phyloP scores from a whole-genome alignment of 2,329 filamentous ascomycete species.

The Amphichorda felina region DNA sequence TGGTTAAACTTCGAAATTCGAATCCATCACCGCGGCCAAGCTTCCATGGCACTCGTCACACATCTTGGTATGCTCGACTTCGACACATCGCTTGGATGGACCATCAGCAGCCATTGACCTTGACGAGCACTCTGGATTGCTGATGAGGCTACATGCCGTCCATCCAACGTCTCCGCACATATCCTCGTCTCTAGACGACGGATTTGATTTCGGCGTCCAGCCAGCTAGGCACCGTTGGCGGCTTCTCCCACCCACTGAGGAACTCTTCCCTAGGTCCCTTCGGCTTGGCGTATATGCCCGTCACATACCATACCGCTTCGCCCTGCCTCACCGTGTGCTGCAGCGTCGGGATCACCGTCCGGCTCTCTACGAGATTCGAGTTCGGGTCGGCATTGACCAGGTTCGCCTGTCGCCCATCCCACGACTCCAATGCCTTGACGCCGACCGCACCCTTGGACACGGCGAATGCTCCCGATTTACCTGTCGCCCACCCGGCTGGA shows the following conservation, averaged over 20 bases:
- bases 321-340: slow-evolving; percentile 47
- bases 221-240: slow-evolving; percentile 49
- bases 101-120: too few relatives aligned
- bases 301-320: slow-evolving; percentile 53
- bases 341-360: slow-evolving; percentile 61
- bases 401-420: slow-evolving; percentile 40
- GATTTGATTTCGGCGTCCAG: slow-evolving; percentile 15
- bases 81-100: too few relatives aligned
- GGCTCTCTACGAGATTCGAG: slow-evolving; percentile 61
- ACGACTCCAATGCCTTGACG: slow-evolving; percentile 43
- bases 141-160: too few relatives aligned
- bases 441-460: slow-evolving; percentile 43
- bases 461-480: slow-evolving; percentile 38
- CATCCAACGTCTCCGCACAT: background rate
- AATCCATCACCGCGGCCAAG: too few relatives aligned
- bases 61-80: too few relatives aligned
- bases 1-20: too few relatives aligned
- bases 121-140: too few relatives aligned
- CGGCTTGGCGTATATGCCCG: slow-evolving; percentile 61
- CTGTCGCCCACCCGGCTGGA: slow-evolving; percentile 40
- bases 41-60: too few relatives aligned
- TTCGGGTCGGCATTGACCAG: slow-evolving; percentile 69
- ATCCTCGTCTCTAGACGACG: too few relatives aligned
- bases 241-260: slow-evolving; percentile 47
- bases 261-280: slow-evolving; percentile 38